Evolutionary conservation across 1,284 basidiomycete genomes (phyloP).

Genomic region (Mixia osmundae): DNA sequence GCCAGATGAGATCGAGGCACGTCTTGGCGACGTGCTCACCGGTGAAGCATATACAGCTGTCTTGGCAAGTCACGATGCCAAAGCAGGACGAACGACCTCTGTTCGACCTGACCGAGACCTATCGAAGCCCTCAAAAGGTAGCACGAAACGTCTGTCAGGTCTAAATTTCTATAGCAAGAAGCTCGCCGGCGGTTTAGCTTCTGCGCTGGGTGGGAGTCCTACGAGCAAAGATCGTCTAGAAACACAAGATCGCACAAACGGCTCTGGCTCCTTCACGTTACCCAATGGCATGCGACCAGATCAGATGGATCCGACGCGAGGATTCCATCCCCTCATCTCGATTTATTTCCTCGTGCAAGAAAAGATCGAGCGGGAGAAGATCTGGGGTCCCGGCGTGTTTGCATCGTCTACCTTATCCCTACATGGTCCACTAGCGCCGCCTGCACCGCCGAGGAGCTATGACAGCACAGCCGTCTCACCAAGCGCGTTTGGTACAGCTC

Average conservation of each 20-base stretch:
- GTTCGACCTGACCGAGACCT: constrained; percentile 8
- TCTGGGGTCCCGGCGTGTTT: constrained; percentile 83
- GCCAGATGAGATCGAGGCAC: constrained; percentile 57
- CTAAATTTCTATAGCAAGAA: constrained; percentile 88
- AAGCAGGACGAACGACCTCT: not conserved
- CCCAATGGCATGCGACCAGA: constrained; percentile 18
- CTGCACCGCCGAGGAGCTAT: constrained; percentile 16
- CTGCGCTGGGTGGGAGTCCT: constrained; percentile 12
- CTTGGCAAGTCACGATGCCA: constrained; percentile 44
- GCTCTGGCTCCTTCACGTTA: constrained; percentile 1
- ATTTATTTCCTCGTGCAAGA: constrained; percentile 91
- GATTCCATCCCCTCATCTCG: constrained; percentile 82
- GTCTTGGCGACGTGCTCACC: constrained; percentile 45
- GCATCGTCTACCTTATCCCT: constrained; percentile 59
- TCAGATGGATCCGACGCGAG: constrained; percentile 55
- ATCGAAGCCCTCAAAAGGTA: constrained; percentile 21
- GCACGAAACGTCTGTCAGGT: constrained; percentile 65
- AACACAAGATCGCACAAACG: too few relatives aligned
- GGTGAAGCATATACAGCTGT: constrained; percentile 54
- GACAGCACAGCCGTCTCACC: constrained; percentile 4
- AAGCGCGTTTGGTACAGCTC: too few relatives aligned
- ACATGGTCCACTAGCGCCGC: constrained; percentile 18
- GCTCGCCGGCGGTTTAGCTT: constrained; percentile 26
- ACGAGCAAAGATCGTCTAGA: too few relatives aligned
- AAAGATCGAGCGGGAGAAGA: constrained; percentile 76